These are phyloP conservation scores for Fraxinus xanthoxyloides DNA, from an alignment of 305 asterid genomes.

Conservation along the genomic window DNA sequence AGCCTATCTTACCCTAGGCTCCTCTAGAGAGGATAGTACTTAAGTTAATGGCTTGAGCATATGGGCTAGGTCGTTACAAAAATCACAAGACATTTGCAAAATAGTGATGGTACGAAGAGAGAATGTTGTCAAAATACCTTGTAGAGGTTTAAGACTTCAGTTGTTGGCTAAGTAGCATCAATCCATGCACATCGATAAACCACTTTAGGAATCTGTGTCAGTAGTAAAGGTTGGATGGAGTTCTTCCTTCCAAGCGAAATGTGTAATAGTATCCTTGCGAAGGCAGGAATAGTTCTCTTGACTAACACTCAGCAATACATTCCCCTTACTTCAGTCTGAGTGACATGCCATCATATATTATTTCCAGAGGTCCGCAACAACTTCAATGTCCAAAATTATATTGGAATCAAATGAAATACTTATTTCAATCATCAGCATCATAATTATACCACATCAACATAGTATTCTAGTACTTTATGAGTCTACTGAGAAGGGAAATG, in stretches of 20 bases:
- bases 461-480: background rate
- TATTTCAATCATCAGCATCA: background rate
- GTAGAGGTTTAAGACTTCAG: slow-evolving; percentile 67
- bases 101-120: background rate
- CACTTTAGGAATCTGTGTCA: slow-evolving; percentile 48
- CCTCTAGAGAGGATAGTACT: too few species aligned
- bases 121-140: slow-evolving; percentile 51
- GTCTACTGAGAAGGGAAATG: background rate
- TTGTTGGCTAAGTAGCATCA: slow-evolving; percentile 74
- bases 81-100: background rate
- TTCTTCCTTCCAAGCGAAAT: slow-evolving; percentile 86
- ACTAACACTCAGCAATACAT: slow-evolving; percentile 61
- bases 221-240: slow-evolving; percentile 80
- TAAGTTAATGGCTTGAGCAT: too few species aligned
- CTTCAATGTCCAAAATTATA: slow-evolving; percentile 3
- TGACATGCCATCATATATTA: background rate
- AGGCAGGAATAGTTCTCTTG: slow-evolving; percentile 89
- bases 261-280: slow-evolving; percentile 77
- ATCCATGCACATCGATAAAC: slow-evolving; percentile 79
- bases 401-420: background rate
- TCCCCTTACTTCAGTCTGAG: slow-evolving; percentile 82
- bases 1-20: background rate
- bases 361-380: slow-evolving; percentile 4
- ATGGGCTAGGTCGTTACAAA: background rate
- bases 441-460: background rate